Evolutionary conservation across 305 asterid genomes (phyloP).

Genomic region (Rubia tinctorum): DNA sequence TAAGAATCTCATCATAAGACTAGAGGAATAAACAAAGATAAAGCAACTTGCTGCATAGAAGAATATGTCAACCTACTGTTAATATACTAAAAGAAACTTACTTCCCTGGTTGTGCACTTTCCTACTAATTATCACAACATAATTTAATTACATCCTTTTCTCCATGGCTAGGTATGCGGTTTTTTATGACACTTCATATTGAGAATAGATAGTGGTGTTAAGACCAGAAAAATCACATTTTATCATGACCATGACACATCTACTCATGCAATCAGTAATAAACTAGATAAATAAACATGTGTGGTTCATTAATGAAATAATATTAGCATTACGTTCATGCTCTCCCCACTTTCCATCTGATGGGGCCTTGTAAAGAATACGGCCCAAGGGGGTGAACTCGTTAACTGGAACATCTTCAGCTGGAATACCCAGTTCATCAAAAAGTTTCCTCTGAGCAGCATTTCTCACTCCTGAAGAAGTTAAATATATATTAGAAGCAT

Average conservation of each 20-base stretch:
- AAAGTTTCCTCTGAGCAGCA: conserved; percentile 97
- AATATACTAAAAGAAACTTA: background rate
- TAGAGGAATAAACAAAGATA: background rate
- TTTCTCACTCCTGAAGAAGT: conserved; percentile 68
- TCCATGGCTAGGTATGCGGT: background rate
- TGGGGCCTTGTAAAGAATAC: conserved; percentile 94
- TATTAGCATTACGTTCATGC: conserved; percentile 62
- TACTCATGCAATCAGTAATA: background rate
- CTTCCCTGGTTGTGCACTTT: background rate
- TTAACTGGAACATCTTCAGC: conserved; percentile 91
- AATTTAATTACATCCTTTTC: background rate
- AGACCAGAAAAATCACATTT: background rate
- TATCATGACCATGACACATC: background rate
- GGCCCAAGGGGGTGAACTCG: conserved; percentile 75
- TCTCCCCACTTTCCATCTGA: conserved; percentile 99
- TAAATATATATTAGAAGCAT: background rate
- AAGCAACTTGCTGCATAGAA: background rate
- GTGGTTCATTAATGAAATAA: background rate
- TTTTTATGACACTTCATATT: conserved; percentile 1
- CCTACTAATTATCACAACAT: background rate
- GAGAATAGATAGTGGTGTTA: background rate
- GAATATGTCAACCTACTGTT: background rate
- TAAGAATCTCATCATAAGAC: background rate
- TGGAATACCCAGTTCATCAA: conserved; percentile 91
- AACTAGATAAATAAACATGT: background rate